Evolutionary conservation across 768 basidiomycete genomes (phyloP).

Genomic region (Lactifluus pinguis): DNA sequence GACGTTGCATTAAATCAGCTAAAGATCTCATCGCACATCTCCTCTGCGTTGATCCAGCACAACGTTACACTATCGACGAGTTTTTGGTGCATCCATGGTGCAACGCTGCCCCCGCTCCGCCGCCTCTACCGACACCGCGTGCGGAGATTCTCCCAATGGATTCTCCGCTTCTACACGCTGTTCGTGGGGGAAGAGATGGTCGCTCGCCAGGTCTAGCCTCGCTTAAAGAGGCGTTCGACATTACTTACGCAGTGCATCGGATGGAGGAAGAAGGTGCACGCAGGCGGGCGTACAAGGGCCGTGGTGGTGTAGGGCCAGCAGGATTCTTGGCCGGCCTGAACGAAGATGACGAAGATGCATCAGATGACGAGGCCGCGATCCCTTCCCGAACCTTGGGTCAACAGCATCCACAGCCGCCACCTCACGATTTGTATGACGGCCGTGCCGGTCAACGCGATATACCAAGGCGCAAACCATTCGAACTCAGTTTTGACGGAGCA

Average conservation of each 20-base stretch:
- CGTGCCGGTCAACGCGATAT: slow-evolving; percentile 64
- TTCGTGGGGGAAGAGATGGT: slow-evolving; percentile 61
- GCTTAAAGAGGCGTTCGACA: slow-evolving; percentile 96
- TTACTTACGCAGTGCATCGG: slow-evolving; percentile 96
- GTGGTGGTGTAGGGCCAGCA: slow-evolving; percentile 63
- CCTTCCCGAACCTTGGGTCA: slow-evolving; percentile 21
- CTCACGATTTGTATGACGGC: slow-evolving; percentile 40
- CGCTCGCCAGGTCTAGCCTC: slow-evolving; percentile 89
- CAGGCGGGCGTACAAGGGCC: slow-evolving; percentile 70
- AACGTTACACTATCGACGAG: slow-evolving; percentile 96
- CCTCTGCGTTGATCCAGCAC: slow-evolving; percentile 90
- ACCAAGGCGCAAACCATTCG: slow-evolving; percentile 47
- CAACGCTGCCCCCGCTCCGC: slow-evolving; percentile 53
- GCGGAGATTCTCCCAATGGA: slow-evolving; percentile 49
- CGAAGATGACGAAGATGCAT: slow-evolving; percentile 77
- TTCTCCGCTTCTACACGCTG: slow-evolving; percentile 81
- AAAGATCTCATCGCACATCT: slow-evolving; percentile 94
- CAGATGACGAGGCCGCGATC: slow-evolving; percentile 44
- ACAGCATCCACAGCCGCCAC: background rate
- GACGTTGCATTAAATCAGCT: slow-evolving; percentile 37
- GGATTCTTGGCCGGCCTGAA: slow-evolving; percentile 82
- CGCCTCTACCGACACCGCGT: slow-evolving; percentile 57
- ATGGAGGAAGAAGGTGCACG: slow-evolving; percentile 98
- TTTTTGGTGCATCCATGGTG: slow-evolving; percentile 97
- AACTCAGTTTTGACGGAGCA: slow-evolving; percentile 79